These are phyloP conservation scores for Acanthamoeba castellanii DNA, from an alignment of 208 protist genomes.

Conservation along the genomic window DNA sequence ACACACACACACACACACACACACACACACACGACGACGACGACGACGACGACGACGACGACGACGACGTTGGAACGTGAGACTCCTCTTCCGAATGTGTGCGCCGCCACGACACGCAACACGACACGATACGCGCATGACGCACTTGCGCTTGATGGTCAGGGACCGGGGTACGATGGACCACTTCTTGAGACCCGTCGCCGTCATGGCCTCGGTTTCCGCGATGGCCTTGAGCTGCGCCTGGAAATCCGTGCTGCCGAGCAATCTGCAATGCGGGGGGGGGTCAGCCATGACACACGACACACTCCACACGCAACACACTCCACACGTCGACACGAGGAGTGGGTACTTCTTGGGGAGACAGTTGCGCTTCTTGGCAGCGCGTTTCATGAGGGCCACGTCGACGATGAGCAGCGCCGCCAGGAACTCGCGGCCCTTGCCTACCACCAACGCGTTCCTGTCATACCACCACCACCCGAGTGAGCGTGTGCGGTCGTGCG, in stretches of 20 bases:
- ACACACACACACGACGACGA: no score
- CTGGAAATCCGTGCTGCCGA: neutral
- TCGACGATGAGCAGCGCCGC: slow-evolving; percentile 47
- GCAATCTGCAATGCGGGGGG: neutral
- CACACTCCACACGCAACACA: no score
- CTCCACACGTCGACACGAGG: no score
- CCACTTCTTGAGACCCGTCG: neutral
- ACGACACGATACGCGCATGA: neutral
- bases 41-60: no score
- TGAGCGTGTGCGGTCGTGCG: neutral
- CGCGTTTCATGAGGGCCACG: slow-evolving; percentile 19
- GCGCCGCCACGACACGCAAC: no score
- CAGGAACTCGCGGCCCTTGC: slow-evolving; percentile 30
- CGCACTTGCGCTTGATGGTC: slow-evolving; percentile 21
- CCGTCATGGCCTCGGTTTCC: neutral
- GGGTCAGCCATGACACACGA: neutral
- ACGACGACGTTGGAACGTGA: no score
- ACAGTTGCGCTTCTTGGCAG: slow-evolving; percentile 25
- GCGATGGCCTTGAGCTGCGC: neutral
- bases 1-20: neutral
- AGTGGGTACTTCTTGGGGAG: neutral
- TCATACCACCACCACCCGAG: no score
- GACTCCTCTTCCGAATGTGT: no score
- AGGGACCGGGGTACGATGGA: slow-evolving; percentile 9
- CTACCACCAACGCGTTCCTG: slow-evolving; percentile 8